phyloP scores from a whole-genome alignment of 2,329 filamentous ascomycete species.

The Sphaerulina vaccinii region DNA sequence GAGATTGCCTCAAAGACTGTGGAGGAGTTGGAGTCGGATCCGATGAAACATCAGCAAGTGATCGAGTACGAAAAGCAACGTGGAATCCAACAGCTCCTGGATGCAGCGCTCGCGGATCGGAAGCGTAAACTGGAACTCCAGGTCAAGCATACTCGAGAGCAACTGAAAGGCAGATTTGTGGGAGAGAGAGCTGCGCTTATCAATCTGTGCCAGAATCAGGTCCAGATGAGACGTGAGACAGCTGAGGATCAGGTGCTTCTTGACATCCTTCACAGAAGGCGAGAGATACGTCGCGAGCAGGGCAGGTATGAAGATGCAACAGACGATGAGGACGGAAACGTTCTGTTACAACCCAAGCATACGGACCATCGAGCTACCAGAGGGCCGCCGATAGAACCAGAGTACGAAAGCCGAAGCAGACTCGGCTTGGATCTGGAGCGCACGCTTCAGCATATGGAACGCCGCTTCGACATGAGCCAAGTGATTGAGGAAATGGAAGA shows the following conservation, averaged over 20 bases:
- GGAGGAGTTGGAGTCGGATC: slow-evolving; percentile 57
- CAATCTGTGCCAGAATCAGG: slow-evolving; percentile 36
- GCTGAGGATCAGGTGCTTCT: slow-evolving; percentile 33
- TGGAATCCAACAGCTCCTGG: slow-evolving; percentile 44
- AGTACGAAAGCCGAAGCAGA: slow-evolving; percentile 34
- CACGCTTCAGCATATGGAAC: slow-evolving; percentile 26
- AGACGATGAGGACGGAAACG: slow-evolving; percentile 40
- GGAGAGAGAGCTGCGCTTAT: slow-evolving; percentile 41
- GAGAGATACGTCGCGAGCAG: slow-evolving; percentile 23
- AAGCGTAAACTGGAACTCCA: slow-evolving; percentile 41
- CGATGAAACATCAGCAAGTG: slow-evolving; percentile 53
- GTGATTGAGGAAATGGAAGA: slow-evolving; percentile 27
- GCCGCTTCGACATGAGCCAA: slow-evolving; percentile 31
- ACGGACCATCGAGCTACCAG: slow-evolving; percentile 32
- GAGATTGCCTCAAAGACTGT: slow-evolving; percentile 63
- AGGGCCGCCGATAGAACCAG: slow-evolving; percentile 25
- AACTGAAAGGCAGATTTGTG: slow-evolving; percentile 38
- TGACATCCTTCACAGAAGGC: slow-evolving; percentile 32
- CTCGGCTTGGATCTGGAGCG: slow-evolving; percentile 29
- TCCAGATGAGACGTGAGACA: slow-evolving; percentile 31
- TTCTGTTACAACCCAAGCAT: slow-evolving; percentile 39
- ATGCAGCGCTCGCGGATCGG: slow-evolving; percentile 45
- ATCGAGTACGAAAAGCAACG: slow-evolving; percentile 50
- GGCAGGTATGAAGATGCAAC: slow-evolving; percentile 18
- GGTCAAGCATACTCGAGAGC: slow-evolving; percentile 39